Percentiles rank a stretch among this genome's conserved stretches.
Evolutionary conservation across 2,329 filamentous ascomycete species (phyloP).

Genomic region (Aspergillus tubingensis): DNA sequence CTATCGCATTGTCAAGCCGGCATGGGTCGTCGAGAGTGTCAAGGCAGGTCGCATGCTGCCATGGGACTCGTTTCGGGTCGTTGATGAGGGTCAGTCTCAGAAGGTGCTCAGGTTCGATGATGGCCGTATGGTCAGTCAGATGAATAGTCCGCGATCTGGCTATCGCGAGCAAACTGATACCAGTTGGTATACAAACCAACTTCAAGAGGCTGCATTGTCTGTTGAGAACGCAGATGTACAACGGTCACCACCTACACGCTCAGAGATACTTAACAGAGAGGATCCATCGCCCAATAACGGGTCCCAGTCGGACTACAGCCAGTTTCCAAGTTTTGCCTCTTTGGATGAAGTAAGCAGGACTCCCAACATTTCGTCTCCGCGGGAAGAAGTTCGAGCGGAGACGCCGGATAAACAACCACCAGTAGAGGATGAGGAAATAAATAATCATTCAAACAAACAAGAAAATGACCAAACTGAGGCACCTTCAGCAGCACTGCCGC

Average conservation of each 20-base stretch:
- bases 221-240: constrained; percentile 30
- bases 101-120: constrained; percentile 68
- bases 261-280: not conserved
- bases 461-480: not conserved
- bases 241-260: not conserved
- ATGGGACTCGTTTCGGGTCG: constrained; percentile 81
- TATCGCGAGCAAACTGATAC: constrained; percentile 80
- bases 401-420: not conserved
- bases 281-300: constrained; percentile 31
- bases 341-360: constrained; percentile 18
- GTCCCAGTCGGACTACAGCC: constrained; percentile 48
- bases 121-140: constrained; percentile 67
- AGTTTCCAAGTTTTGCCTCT: constrained; percentile 38
- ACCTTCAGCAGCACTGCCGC: not conserved
- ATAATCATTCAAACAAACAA: not conserved
- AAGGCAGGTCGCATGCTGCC: constrained; percentile 76
- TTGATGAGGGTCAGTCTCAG: constrained; percentile 82
- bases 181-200: constrained; percentile 79
- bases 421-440: not conserved
- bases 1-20: constrained; percentile 90
- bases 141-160: constrained; percentile 59
- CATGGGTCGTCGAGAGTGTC: constrained; percentile 91
- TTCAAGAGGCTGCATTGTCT: constrained; percentile 50
- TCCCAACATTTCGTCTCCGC: not conserved
- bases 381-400: not conserved